These are phyloP conservation scores for Scalesia atractyloides DNA, from an alignment of 129 eudicot genomes.

Conservation along the genomic window DNA sequence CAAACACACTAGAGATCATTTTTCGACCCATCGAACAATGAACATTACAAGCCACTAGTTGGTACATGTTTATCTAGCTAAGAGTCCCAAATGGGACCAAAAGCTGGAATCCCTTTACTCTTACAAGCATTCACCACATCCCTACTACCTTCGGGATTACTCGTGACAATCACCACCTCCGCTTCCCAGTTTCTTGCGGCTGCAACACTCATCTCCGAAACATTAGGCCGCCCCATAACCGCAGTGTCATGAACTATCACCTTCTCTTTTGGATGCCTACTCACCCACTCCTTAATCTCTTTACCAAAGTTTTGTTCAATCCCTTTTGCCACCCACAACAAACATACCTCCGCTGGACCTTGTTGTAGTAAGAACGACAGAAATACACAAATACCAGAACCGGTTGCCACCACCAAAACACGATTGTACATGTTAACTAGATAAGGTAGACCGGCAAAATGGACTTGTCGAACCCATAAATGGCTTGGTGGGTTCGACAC, in stretches of 20 bases:
- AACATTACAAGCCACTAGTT: not conserved
- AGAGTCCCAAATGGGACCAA: constrained; percentile 88
- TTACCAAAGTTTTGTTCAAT: constrained; percentile 67
- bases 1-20: not conserved
- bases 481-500: constrained; percentile 68
- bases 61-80: constrained; percentile 3
- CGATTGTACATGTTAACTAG: constrained; percentile 70
- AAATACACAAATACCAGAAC: constrained; percentile 78
- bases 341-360: constrained; percentile 53
- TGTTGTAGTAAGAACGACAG: constrained; percentile 65
- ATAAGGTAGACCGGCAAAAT: constrained; percentile 72
- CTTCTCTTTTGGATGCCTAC: constrained; percentile 56
- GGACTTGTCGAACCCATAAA: constrained; percentile 73
- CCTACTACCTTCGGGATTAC: constrained; percentile 77
- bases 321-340: constrained; percentile 78
- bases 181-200: constrained; percentile 59
- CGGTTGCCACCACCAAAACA: constrained; percentile 71
- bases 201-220: constrained; percentile 59
- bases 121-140: constrained; percentile 79
- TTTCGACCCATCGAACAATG: not conserved
- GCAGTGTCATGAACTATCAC: constrained; percentile 74
- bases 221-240: constrained; percentile 69
- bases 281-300: constrained; percentile 64
- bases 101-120: constrained; percentile 62
- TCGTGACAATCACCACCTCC: constrained; percentile 75